A percentile compares a stretch with the other conserved stretches of the same genome.
Evolutionary conservation across 2,329 filamentous ascomycete species (phyloP).

Genomic region (Sarocladiaceae sp.): DNA sequence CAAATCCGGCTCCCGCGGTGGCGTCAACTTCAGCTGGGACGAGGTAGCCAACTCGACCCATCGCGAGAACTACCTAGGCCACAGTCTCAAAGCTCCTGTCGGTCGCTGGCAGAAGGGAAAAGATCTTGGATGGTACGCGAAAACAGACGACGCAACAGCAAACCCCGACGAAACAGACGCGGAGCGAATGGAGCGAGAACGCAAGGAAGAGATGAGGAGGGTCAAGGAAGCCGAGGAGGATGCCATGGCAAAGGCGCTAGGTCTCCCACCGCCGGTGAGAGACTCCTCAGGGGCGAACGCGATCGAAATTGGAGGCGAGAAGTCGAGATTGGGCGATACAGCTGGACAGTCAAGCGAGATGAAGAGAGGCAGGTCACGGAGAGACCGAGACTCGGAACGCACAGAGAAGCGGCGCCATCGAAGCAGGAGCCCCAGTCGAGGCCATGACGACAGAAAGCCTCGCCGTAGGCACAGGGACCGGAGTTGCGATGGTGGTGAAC

Average conservation of each 20-base stretch:
- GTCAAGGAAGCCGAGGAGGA: constrained; percentile 93
- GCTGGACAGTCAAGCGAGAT: constrained; percentile 20
- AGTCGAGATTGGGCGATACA: constrained; percentile 10
- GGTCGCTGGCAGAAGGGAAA: constrained; percentile 86
- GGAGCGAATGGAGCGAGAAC: constrained; percentile 54
- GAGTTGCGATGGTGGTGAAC: constrained; percentile 23
- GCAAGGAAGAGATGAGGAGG: constrained; percentile 72
- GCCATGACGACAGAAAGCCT: constrained; percentile 21
- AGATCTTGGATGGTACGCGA: constrained; percentile 62
- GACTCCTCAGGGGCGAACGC: constrained; percentile 62
- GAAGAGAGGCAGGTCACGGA: constrained; percentile 23
- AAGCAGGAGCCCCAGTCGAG: constrained; percentile 31
- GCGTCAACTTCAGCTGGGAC: constrained; percentile 95
- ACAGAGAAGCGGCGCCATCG: constrained; percentile 29
- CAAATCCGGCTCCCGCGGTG: constrained; percentile 86
- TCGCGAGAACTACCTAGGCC: constrained; percentile 85
- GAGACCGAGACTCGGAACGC: constrained; percentile 23
- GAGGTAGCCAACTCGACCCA: constrained; percentile 84
- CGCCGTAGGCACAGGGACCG: constrained; percentile 25
- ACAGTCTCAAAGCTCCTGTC: constrained; percentile 87
- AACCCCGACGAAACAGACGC: constrained; percentile 54
- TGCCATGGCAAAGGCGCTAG: constrained; percentile 78
- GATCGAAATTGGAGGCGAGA: constrained; percentile 49
- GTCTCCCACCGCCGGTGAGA: constrained; percentile 65
- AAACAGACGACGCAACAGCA: constrained; percentile 42